Conservation (phyloP, 805 yeast species). For the Saccharomycopsis capsularis region DNA sequence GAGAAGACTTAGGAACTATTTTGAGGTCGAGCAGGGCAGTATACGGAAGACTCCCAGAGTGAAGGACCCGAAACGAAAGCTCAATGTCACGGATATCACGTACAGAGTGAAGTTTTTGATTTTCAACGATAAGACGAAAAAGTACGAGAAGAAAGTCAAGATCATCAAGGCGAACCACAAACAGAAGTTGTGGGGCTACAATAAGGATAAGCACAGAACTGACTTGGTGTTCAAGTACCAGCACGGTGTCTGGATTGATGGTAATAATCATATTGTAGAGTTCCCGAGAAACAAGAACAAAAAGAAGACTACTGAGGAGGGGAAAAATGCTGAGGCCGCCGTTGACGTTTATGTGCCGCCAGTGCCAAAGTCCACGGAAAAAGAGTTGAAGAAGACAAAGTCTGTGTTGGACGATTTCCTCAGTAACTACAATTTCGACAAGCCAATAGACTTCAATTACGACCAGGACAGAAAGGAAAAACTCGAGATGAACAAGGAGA, state of each 20-base stretch:
- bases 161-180: constrained; percentile 31
- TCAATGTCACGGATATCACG: constrained; percentile 40
- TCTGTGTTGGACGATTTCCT: constrained; percentile 44
- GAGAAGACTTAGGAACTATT: constrained; percentile 33
- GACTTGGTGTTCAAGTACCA: constrained; percentile 59
- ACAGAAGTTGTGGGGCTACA: constrained; percentile 87
- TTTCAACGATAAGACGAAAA: constrained; percentile 45
- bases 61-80: constrained; percentile 35
- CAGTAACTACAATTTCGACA: constrained; percentile 44
- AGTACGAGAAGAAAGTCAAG: constrained; percentile 29
- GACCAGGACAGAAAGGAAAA: constrained; percentile 31
- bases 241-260: constrained; percentile 73
- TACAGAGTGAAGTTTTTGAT: constrained; percentile 59
- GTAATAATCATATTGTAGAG: constrained; percentile 73
- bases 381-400: constrained; percentile 39
- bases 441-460: constrained; percentile 38
- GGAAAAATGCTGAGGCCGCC: not conserved
- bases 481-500: constrained; percentile 33
- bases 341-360: not conserved
- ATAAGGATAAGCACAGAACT: constrained; percentile 51
- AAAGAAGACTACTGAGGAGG: constrained; percentile 21
- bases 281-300: constrained; percentile 27
- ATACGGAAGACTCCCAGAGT: constrained; percentile 47
- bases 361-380: constrained; percentile 22
- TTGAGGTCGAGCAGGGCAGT: constrained; percentile 42